These are phyloP conservation scores for Canna indica DNA, from an alignment of 176 grass and related monocot genomes.

Conservation along the genomic window DNA sequence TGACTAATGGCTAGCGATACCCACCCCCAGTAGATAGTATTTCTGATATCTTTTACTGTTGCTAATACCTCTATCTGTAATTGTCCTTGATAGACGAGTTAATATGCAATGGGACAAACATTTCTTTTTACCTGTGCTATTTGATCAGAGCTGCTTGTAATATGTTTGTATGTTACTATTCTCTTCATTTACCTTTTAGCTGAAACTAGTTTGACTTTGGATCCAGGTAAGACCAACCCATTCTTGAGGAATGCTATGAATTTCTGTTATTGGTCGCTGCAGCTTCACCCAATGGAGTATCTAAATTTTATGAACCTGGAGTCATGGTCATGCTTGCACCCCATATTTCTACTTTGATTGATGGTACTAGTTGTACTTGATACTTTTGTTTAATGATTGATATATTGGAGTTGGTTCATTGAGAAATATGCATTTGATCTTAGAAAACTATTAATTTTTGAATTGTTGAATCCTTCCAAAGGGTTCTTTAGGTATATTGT, in stretches of 20 bases:
- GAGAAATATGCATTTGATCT: no score
- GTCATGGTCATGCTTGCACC: conserved; percentile 54
- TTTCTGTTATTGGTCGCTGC: conserved; percentile 61
- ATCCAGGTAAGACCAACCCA: conserved; percentile 53
- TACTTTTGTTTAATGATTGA: not conserved
- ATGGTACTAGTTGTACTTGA: conserved; percentile 32
- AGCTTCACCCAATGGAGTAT: conserved; percentile 43
- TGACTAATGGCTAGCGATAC: not conserved
- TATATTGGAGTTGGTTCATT: not conserved
- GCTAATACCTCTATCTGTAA: not conserved
- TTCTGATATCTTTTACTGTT: not conserved
- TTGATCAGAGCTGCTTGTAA: not conserved
- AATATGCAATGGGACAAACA: not conserved
- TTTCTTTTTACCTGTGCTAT: not conserved
- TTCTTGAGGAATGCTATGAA: conserved; percentile 83
- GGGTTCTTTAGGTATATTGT: no score
- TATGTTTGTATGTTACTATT: not conserved
- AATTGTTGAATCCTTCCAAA: no score
- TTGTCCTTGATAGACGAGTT: not conserved
- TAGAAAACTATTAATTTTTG: no score
- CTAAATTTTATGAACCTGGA: conserved; percentile 64
- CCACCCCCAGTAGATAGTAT: not conserved
- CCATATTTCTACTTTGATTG: conserved; percentile 45
- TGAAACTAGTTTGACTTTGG: conserved; percentile 18
- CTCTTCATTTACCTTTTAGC: not conserved